Evolutionary conservation across 495 filamentous ascomycete genomes (phyloP).

Genomic region (Podospora fimiseda): DNA sequence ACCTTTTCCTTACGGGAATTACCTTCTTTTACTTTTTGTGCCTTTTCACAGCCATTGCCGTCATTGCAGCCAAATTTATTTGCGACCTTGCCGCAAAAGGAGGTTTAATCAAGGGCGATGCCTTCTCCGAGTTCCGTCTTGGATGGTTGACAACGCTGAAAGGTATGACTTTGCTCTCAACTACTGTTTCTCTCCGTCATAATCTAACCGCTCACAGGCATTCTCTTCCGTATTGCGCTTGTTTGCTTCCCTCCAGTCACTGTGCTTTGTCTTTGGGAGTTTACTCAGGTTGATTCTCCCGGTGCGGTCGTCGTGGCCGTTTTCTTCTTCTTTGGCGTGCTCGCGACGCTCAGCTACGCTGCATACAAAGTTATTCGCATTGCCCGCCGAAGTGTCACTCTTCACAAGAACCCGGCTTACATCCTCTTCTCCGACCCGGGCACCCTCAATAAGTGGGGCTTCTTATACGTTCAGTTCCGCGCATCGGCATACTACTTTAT

Average conservation of each 20-base stretch:
- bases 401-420: constrained; percentile 96
- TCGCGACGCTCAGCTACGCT: constrained; percentile 76
- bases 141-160: constrained; percentile 56
- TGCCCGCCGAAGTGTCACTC: constrained; percentile 76
- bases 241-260: constrained; percentile 93
- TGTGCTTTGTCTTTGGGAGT: constrained; percentile 90
- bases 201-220: constrained; percentile 49
- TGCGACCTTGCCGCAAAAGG: constrained; percentile 65
- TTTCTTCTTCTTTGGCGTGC: constrained; percentile 81
- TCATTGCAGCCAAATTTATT: constrained; percentile 70
- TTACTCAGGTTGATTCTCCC: constrained; percentile 77
- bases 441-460: constrained; percentile 96
- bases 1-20: constrained; percentile 89
- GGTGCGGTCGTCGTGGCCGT: constrained; percentile 84
- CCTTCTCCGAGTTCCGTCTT: constrained; percentile 89
- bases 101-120: constrained; percentile 74
- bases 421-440: constrained; percentile 94
- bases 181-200: not conserved
- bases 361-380: constrained; percentile 83
- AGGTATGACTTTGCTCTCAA: constrained; percentile 9
- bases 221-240: constrained; percentile 83
- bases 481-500: constrained; percentile 97
- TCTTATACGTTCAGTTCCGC: constrained; percentile 95
- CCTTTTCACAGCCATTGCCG: constrained; percentile 69
- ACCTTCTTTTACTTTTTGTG: constrained; percentile 85